These are phyloP conservation scores for Rubus parviflorus DNA, from an alignment of 306 rosid species.

Conservation along the genomic window DNA sequence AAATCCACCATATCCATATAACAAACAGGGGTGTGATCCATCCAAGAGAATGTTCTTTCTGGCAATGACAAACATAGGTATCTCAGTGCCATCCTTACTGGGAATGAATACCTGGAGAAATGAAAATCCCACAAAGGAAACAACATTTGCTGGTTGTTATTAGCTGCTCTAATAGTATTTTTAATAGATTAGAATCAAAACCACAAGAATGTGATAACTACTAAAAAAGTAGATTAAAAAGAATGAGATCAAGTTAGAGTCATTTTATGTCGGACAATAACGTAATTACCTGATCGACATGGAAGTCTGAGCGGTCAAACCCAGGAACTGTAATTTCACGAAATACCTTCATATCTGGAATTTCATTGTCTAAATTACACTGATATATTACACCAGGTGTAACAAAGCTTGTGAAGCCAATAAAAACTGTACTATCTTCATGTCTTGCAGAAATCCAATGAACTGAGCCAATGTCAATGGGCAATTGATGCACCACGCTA, in stretches of 20 bases:
- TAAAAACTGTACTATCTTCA: conserved; percentile 58
- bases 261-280: not conserved
- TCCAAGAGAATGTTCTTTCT: conserved; percentile 65
- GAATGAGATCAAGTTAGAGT: not conserved
- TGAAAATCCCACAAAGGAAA: conserved; percentile 10
- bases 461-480: conserved; percentile 88
- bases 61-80: conserved; percentile 78
- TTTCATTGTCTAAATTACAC: conserved; percentile 57
- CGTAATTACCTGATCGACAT: conserved; percentile 67
- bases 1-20: conserved; percentile 93
- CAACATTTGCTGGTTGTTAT: conserved; percentile 6
- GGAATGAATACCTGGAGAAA: conserved; percentile 68
- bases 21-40: conserved; percentile 92
- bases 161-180: not conserved
- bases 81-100: conserved; percentile 81
- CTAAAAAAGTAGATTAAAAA: not conserved
- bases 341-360: conserved; percentile 71
- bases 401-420: conserved; percentile 82
- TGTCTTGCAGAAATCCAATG: conserved; percentile 68
- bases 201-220: not conserved
- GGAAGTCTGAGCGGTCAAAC: conserved; percentile 71
- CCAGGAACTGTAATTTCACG: conserved; percentile 80
- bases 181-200: not conserved
- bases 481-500: conserved; percentile 69
- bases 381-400: conserved; percentile 83